Evolutionary conservation across 225 moss, liverwort and hornwort species (phyloP).

Genomic region (Rhytidiadelphus loreus): DNA sequence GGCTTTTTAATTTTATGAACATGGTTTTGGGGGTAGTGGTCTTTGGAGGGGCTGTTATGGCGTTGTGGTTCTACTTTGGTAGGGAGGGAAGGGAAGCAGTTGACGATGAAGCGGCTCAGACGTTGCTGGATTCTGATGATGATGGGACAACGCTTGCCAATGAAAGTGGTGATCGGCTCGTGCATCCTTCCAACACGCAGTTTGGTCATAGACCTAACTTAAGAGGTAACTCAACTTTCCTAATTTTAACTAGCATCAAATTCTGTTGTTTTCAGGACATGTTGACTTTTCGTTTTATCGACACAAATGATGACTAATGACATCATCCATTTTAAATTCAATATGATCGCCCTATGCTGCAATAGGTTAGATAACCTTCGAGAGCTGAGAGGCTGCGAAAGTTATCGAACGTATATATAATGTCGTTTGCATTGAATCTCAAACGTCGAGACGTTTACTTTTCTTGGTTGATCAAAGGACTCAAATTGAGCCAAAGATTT

Average conservation of each 20-base stretch:
- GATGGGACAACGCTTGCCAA: slow-evolving; percentile 13
- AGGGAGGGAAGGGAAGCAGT: background rate
- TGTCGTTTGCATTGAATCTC: background rate
- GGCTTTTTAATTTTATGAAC: slow-evolving; percentile 26
- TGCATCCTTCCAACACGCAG: slow-evolving; percentile 32
- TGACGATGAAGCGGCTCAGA: background rate
- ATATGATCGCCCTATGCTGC: background rate
- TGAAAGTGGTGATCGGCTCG: slow-evolving; percentile 28
- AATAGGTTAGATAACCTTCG: background rate
- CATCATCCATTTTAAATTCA: background rate
- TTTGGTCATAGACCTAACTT: slow-evolving; percentile 41
- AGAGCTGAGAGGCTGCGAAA: background rate
- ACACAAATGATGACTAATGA: background rate
- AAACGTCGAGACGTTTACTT: too few species aligned
- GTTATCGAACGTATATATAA: background rate
- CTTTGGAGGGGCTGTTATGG: slow-evolving; percentile 66
- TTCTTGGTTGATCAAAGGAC: background rate
- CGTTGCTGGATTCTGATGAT: slow-evolving; percentile 22
- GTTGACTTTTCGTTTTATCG: background rate
- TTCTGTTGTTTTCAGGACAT: background rate
- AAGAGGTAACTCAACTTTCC: slow-evolving; percentile 5
- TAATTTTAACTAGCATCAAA: background rate
- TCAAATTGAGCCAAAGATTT: background rate
- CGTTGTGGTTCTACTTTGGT: slow-evolving; percentile 40
- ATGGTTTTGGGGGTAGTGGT: slow-evolving; percentile 52